Conservation (phyloP, 495 filamentous ascomycete species). For the Pyronema domesticum region DNA sequence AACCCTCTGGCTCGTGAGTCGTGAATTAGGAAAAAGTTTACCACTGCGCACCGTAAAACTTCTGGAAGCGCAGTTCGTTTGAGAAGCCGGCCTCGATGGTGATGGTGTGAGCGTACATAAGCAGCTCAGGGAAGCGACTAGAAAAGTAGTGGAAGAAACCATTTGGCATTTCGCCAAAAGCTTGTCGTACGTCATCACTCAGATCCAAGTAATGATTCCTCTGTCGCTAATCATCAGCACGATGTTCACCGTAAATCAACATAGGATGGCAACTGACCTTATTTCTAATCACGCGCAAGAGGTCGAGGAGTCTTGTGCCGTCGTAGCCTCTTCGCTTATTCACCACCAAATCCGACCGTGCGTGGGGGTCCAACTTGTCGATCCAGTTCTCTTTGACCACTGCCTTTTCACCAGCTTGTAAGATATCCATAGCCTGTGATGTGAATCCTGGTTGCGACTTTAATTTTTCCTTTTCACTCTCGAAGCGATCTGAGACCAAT, state of each 20-base stretch:
- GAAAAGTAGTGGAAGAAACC: constrained; percentile 84
- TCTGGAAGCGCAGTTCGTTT: constrained; percentile 15
- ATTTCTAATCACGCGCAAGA: constrained; percentile 80
- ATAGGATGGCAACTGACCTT: constrained; percentile 32
- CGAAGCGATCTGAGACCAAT: constrained; percentile 86
- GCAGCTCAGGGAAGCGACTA: constrained; percentile 55
- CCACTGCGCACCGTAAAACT: background rate
- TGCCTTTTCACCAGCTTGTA: constrained; percentile 39
- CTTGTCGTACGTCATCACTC: constrained; percentile 55
- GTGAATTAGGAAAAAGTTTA: background rate
- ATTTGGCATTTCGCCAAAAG: constrained; percentile 63
- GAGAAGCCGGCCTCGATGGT: constrained; percentile 17
- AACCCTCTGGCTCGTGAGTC: background rate
- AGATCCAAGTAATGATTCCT: constrained; percentile 87
- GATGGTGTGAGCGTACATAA: constrained; percentile 36
- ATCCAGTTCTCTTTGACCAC: constrained; percentile 51
- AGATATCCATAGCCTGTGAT: constrained; percentile 41
- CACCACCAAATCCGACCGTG: constrained; percentile 70
- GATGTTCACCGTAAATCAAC: background rate
- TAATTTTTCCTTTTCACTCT: constrained; percentile 79
- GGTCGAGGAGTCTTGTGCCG: constrained; percentile 60
- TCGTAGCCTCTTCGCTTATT: constrained; percentile 88
- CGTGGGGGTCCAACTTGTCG: constrained; percentile 43
- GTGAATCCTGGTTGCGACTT: constrained; percentile 43
- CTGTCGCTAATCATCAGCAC: constrained; percentile 3